Base-by-base conservation (phyloP, 2,329 filamentous ascomycete species). In the Fusarium luffae region DNA sequence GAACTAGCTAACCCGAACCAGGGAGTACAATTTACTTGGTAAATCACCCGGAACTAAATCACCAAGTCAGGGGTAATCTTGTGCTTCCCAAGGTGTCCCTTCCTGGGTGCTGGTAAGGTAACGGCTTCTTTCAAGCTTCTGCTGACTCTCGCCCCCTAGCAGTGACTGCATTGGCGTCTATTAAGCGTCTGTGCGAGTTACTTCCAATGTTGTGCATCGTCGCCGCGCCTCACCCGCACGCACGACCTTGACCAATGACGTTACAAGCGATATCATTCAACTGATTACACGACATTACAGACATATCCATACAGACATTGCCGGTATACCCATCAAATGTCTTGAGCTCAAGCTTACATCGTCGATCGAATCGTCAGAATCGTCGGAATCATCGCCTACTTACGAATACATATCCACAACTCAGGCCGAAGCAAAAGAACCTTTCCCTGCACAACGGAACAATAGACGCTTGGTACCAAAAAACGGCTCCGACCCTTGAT, bases 401-500 rank as follows among this genome's bases (percentile, higher is more conserved):
- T 40, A 32, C 14, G 40, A 44, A 30, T 44, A 66, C 48, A 19
- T 52, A 52, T 42, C 71, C 67, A 70, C 71, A 44, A 48, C 59
- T 60, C 56, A 47, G 30, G 32, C 62, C 62, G 21, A 61, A 63
- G 52, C 63, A 70, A 71, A 70, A 61, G 68, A 70, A 70, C 63
- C 52, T 66, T 30, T 57, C 42, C 23, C 44, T 56, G 40, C 56
- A 62, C 63, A 60, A 55, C 54, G 59, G 61, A 60, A 67, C 52
- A 71, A 67, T 52, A 49, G 42, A 69, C 58, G 70, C 70, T 64
- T 63, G 58, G 70, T 69, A 74, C 69, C 63, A 67, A 59, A 51
- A 51, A 60, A 66, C 68, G 72, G 72, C 69, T 72, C 69, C 55
- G 59, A 67, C 63, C 68, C 68, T 64, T 59, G 66, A 67, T 47